These are phyloP conservation scores for Clohesyomyces aquaticus DNA, from an alignment of 495 filamentous ascomycete genomes.

Conservation along the genomic window DNA sequence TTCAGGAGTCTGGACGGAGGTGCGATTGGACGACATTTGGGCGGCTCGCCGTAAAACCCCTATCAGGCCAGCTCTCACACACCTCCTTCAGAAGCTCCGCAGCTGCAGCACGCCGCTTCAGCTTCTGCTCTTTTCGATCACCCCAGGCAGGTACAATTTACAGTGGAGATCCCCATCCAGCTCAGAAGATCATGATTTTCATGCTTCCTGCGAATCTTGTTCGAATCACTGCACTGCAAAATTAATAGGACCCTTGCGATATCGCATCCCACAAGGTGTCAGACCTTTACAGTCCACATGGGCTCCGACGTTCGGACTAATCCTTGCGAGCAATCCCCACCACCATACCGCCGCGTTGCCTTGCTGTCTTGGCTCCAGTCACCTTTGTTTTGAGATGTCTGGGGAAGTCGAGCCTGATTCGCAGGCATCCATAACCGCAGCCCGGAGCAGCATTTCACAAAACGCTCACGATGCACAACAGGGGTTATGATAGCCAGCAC, in stretches of 20 bases:
- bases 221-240: too few relatives aligned
- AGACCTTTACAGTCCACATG: too few relatives aligned
- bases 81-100: neutral
- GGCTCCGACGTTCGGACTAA: neutral
- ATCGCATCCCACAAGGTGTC: constrained; percentile 8
- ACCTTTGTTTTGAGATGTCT: neutral
- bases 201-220: too few relatives aligned
- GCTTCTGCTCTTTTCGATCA: neutral
- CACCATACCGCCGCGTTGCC: constrained; percentile 23
- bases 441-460: neutral
- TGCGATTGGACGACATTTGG: constrained; percentile 6
- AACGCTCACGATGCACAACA: neutral
- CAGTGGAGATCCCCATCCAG: neutral
- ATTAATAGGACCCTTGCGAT: neutral
- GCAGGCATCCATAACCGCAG: neutral
- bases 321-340: neutral
- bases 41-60: constrained; percentile 23
- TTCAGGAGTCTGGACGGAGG: constrained; percentile 8
- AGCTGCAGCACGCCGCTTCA: neutral
- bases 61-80: neutral
- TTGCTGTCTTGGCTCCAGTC: constrained; percentile 8
- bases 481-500: neutral
- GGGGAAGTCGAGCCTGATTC: neutral
- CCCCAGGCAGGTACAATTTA: neutral
- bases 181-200: constrained; percentile 15